These are phyloP conservation scores for Dictyostelium purpureum DNA, from an alignment of 78 protist genomes.

Conservation along the genomic window DNA sequence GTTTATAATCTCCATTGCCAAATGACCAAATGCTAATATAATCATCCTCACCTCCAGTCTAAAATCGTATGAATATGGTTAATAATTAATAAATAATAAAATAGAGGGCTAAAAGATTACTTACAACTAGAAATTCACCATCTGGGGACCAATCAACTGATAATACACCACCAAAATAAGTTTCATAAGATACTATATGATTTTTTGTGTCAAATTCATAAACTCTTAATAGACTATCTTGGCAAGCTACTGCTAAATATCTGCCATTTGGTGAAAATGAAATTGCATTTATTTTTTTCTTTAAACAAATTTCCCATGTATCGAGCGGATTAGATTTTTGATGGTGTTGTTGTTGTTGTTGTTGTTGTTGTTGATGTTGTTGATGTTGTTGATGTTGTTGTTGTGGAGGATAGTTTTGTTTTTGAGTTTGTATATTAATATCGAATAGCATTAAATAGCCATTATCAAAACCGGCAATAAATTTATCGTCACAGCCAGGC, in stretches of 20 bases:
- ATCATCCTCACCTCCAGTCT: slow-evolving; percentile 86
- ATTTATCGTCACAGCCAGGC: slow-evolving; percentile 22
- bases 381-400: not conserved
- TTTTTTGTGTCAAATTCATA: slow-evolving; percentile 8
- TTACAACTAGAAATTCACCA: slow-evolving; percentile 65
- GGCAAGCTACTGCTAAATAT: slow-evolving; percentile 56
- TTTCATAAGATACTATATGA: not conserved
- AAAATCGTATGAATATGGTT: not conserved
- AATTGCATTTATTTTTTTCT: not conserved
- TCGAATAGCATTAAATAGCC: slow-evolving; percentile 57
- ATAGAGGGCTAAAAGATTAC: not conserved
- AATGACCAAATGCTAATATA: slow-evolving; percentile 72
- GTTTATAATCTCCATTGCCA: slow-evolving; percentile 37
- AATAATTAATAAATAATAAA: not conserved
- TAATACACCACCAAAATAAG: slow-evolving; percentile 81
- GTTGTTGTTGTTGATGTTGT: not conserved
- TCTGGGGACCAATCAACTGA: slow-evolving; percentile 80
- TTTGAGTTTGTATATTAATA: not conserved
- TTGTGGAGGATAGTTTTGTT: not conserved
- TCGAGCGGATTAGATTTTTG: slow-evolving; percentile 15
- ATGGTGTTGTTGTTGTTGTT: not conserved
- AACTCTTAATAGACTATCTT: slow-evolving; percentile 65
- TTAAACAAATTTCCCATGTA: not conserved
- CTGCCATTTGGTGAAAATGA: slow-evolving; percentile 71
- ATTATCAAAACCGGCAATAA: slow-evolving; percentile 53